Base-by-base conservation (phyloP, 1,139 yeast genomes). In the Hansenula lynferdii region DNA sequence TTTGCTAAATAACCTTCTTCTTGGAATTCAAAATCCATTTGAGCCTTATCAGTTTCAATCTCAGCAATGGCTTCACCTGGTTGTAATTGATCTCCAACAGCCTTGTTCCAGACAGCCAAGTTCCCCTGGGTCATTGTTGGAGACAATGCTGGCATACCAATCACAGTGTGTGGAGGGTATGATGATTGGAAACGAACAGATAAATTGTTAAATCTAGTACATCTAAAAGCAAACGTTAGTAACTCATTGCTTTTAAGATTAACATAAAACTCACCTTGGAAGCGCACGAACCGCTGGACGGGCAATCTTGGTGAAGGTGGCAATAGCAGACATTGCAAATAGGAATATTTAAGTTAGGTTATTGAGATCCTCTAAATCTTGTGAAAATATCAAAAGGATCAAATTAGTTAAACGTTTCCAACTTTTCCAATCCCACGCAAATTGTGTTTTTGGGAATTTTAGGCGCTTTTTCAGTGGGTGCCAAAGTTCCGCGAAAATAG, bases 91-190 rank as follows among this genome's bases (percentile, higher is more conserved):
- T 92, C 97, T 58, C 98, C 98, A 37, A 81, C 87, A 38, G 76
- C 67, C 70, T 89, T 90, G 58, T 80, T 75, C 97, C 97, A 92
- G 43, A 77, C 72, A 35, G 90, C 92, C 50, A 92, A 72, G 62
- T 80, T 83, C 61, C 98, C 98, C 61, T 85, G 92, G 45, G 96
- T 85, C 98, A 92, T 92, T 42, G 98, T 92, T 51, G 98, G 98
- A 19, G 97, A 90, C 56, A 92, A 72, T 8, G 98, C 97, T 35
- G 84, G 75, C 86, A 80, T 80, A 52, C 75, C 74, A 50, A 80
- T 77, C 49, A 80, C 72, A 40, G 75, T 70, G 59, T 80, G 85
- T 32, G 74, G 64, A 30, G 86, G 86, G 59, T 76, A 79, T 54
- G 67, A 56, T 11, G 64, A 60, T 42, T 57, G 54, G 43, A 57